Base-by-base conservation (phyloP, 2,329 filamentous ascomycete species). In the Anisogramma anomala region DNA sequence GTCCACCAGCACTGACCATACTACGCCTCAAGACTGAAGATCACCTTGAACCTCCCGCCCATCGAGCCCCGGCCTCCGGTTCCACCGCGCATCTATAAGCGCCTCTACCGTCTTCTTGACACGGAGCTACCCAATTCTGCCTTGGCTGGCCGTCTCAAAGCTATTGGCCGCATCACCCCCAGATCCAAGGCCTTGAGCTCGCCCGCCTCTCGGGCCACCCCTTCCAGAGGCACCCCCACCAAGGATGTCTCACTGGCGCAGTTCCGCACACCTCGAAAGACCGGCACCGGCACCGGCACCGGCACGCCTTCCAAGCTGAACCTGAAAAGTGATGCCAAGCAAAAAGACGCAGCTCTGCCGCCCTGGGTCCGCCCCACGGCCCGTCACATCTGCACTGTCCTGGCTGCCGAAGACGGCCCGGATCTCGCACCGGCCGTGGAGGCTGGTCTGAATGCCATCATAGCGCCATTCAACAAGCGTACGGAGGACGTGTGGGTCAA, bases 41-140 rank as follows among this genome's bases (percentile, higher is more conserved):
- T 79, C 41, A 59, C 69, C 1, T 73, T 94, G 33, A 77, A 87
- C 55, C 75, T 94, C 6, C 87, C 88, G 0, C 73, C 79, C 1
- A 80, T 88, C 43, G 75, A 83, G 48, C 74, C 82, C 3, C 73
- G 78, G 4, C 84, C 87, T 2, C 87, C 87, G 3, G 82, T 86
- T 39, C 79, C 79, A 34, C 86, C 85, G 1, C 74, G 77, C 41
- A 72, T 86, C 39, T 96, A 96, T 66, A 84, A 83, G 53, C 84
- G 85, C 44, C 69, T 96, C 27, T 91, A 88, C 58, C 67, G 67
- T 23, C 87, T 89, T 56, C 75, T 96, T 45, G 81, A 89, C 51
- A 77, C 75, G 41, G 79, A 80, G 30, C 67, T 96, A 4, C 70
- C 72, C 11, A 60, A 59, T 22, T 50, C 65, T 13, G 49, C 58